These are phyloP conservation scores for Metarhizium anisopliae DNA, from an alignment of 2,329 filamentous ascomycete genomes.

Conservation along the genomic window DNA sequence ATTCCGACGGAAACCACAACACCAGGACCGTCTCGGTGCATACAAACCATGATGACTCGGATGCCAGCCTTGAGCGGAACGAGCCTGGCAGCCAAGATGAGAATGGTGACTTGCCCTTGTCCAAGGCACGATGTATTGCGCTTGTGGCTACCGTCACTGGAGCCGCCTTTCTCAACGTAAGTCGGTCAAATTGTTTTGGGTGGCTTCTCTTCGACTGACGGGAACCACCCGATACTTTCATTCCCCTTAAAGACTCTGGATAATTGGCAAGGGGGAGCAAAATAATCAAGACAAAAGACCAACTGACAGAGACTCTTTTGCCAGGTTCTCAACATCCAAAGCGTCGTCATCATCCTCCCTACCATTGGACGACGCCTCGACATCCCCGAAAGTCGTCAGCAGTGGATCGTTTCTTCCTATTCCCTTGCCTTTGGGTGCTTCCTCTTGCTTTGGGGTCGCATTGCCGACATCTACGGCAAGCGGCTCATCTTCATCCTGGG, in stretches of 20 bases:
- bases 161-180: conserved; percentile 47
- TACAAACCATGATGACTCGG: no score
- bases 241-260: no score
- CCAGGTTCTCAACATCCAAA: conserved; percentile 48
- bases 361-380: conserved; percentile 46
- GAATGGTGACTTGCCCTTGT: conserved; percentile 27
- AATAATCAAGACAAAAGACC: no score
- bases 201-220: no score
- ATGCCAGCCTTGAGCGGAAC: no score
- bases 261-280: no score
- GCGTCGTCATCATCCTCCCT: conserved; percentile 53
- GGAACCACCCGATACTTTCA: no score
- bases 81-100: no score
- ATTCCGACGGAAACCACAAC: no score
- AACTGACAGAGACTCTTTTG: no score
- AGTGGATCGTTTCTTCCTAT: conserved; percentile 61
- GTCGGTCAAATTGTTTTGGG: no score
- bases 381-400: conserved; percentile 49
- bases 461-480: conserved; percentile 60
- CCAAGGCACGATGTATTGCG: conserved; percentile 43
- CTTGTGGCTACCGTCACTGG: conserved; percentile 46
- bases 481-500: conserved; percentile 56
- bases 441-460: conserved; percentile 56
- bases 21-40: no score
- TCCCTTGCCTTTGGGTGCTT: conserved; percentile 59